Evolutionary conservation across 257 asterid species (phyloP).

Genomic region (Verbascum thapsus): DNA sequence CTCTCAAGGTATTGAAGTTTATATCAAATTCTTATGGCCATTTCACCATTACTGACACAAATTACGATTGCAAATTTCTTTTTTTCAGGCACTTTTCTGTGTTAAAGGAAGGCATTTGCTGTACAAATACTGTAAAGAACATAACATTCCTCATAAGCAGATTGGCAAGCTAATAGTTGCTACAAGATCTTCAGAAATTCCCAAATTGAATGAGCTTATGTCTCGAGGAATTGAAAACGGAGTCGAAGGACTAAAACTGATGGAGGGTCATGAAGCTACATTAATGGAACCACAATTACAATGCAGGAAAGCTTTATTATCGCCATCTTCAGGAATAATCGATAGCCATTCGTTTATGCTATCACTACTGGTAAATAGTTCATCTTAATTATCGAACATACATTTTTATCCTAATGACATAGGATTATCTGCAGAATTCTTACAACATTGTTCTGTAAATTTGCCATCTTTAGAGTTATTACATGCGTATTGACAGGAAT

Average conservation of each 20-base stretch:
- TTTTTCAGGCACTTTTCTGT: conserved; percentile 67
- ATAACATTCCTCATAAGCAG: conserved; percentile 65
- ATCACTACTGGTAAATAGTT: conserved; percentile 58
- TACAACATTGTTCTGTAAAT: background rate
- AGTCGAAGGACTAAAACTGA: conserved; percentile 61
- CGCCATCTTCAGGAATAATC: conserved; percentile 77
- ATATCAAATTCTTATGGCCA: background rate
- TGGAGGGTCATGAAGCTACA: conserved; percentile 65
- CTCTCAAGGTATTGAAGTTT: conserved; percentile 85
- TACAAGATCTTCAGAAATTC: conserved; percentile 66
- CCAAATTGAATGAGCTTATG: conserved; percentile 59
- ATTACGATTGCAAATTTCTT: background rate
- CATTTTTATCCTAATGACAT: too few relatives aligned
- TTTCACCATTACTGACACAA: background rate
- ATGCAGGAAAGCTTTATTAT: conserved; percentile 69
- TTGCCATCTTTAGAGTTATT: conserved; percentile 40
- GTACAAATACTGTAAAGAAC: conserved; percentile 66
- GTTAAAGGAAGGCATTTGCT: conserved; percentile 71
- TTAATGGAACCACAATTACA: conserved; percentile 65
- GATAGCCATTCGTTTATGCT: conserved; percentile 80
- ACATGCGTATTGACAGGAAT: conserved; percentile 53
- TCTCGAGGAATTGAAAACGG: conserved; percentile 66
- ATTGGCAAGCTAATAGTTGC: conserved; percentile 93
- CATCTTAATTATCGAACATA: background rate
- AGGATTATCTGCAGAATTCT: too few relatives aligned